Evolutionary conservation across 805 yeast species (phyloP).

Genomic region (Sugiyamaella smithiae): DNA sequence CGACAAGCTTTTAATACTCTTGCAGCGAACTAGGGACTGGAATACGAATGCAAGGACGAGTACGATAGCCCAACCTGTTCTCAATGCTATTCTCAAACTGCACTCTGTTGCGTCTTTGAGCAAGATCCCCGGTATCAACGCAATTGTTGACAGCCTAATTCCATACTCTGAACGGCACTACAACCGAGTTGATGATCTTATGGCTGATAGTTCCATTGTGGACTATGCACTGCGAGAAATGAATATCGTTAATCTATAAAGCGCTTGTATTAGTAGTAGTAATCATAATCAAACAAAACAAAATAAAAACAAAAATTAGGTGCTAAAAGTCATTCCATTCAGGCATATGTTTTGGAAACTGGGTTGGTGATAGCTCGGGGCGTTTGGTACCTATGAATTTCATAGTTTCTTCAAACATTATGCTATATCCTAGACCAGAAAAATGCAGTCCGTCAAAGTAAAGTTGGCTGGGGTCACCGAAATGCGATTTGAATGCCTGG

Average conservation of each 20-base stretch:
- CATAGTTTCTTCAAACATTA: constrained; percentile 3
- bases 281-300: neutral
- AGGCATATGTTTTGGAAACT: constrained; percentile 1
- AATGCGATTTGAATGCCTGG: neutral
- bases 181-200: constrained; percentile 66
- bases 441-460: constrained; percentile 1
- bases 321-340: neutral
- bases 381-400: constrained; percentile 3
- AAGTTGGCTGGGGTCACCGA: neutral
- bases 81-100: constrained; percentile 59
- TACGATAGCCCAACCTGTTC: constrained; percentile 72
- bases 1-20: constrained; percentile 57
- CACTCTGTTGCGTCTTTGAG: constrained; percentile 55
- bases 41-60: constrained; percentile 83
- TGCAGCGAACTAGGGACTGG: constrained; percentile 89
- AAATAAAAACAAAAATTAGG: no score
- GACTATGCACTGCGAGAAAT: constrained; percentile 81
- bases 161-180: constrained; percentile 91
- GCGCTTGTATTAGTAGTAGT: neutral
- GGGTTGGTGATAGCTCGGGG: neutral
- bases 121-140: constrained; percentile 65
- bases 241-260: constrained; percentile 17
- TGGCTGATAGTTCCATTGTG: constrained; percentile 80
- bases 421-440: neutral
- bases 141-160: constrained; percentile 66